Evolutionary conservation across 306 rosid species (phyloP).

Genomic region (Malus sylvestris): DNA sequence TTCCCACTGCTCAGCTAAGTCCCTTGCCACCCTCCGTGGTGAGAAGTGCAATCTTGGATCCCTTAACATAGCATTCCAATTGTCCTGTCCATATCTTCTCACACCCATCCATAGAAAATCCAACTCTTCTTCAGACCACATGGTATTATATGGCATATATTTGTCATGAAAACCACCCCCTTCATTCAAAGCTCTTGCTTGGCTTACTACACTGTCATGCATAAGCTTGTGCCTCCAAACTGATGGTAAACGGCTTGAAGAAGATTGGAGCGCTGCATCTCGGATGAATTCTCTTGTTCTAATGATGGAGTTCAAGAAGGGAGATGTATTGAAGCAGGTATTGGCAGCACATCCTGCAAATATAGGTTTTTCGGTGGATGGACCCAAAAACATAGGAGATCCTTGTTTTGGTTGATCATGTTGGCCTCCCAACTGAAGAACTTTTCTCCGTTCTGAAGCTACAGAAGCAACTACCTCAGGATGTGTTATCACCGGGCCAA

Average conservation of each 20-base stretch:
- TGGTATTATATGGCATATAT: constrained; percentile 18
- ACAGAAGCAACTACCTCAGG: constrained; percentile 24
- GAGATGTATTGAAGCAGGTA: constrained; percentile 25
- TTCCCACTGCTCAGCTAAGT: constrained; percentile 63
- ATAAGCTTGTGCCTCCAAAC: constrained; percentile 32
- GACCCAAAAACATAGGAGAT: constrained; percentile 40
- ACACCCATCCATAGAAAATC: constrained; percentile 75
- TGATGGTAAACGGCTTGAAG: constrained; percentile 26
- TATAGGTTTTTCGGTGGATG: constrained; percentile 35
- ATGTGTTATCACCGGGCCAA: constrained; percentile 22
- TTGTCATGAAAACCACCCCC: constrained; percentile 32
- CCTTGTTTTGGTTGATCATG: constrained; percentile 15
- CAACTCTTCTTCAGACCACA: constrained; percentile 74
- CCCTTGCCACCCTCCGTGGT: constrained; percentile 40
- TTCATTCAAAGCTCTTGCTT: constrained; percentile 34
- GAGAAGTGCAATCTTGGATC: constrained; percentile 59
- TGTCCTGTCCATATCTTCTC: constrained; percentile 58
- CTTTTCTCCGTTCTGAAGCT: constrained; percentile 29
- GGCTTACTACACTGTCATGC: constrained; percentile 40
- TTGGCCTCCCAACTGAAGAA: constrained; percentile 17
- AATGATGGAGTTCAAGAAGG: constrained; percentile 21
- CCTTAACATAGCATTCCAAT: constrained; percentile 61
- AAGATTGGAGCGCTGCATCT: constrained; percentile 29
- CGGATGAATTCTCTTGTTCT: constrained; percentile 33
- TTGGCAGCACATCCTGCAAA: constrained; percentile 26